Evolutionary conservation across 2,329 filamentous ascomycete species (phyloP), one percentile per base, ranked within the genome.

Genomic region (Fusarium austroafricanum): DNA sequence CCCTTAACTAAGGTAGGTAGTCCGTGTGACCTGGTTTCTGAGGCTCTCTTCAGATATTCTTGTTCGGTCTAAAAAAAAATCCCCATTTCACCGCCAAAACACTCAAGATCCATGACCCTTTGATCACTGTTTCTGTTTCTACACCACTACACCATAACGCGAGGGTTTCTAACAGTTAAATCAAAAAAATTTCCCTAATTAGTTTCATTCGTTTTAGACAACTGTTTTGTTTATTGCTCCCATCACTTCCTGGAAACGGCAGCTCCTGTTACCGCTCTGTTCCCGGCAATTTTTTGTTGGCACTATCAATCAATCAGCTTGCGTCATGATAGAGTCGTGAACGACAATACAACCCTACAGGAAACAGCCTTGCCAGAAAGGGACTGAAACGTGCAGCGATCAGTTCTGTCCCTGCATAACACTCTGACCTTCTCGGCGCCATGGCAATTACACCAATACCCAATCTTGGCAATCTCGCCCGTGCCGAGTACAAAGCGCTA

Each of bases 401-500:
- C 46, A 40, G 17, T 26, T 29, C 15, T 37, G 26, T 33, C 29
- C 43, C 56, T 60, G 45, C 33, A 39, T 31, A 29, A 43, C 44
- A 39, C 44, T 17, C 20, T n/a, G 35, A 44, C 28, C 26, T 51
- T 43, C 21, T 46, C 47, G 18, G 47, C 46, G 10, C 49, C 42
- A 68, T 70, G 67, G 28, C 44, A 43, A 42, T 33, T 43, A 43
- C 49, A 43, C 39, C 44, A 5, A 18, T 60, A 42, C 55, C 55
- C 26, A 50, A 69, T 65, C 70, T 77, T 44, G 75, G 67, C 46
- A 71, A 75, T 55, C 63, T 71, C 29, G 68, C 71, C 26, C 75
- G 76, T 18, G 57, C 68, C 26, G 67, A 73, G 43, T 82, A 83
- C 70, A 79, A 77, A 42, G 64, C 70, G 10, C 44, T 69, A 15